Percentiles rank a stretch among this genome's conserved stretches.
Conservation (phyloP, 352 stramenopile genomes). For the Phytophthora sp. region DNA sequence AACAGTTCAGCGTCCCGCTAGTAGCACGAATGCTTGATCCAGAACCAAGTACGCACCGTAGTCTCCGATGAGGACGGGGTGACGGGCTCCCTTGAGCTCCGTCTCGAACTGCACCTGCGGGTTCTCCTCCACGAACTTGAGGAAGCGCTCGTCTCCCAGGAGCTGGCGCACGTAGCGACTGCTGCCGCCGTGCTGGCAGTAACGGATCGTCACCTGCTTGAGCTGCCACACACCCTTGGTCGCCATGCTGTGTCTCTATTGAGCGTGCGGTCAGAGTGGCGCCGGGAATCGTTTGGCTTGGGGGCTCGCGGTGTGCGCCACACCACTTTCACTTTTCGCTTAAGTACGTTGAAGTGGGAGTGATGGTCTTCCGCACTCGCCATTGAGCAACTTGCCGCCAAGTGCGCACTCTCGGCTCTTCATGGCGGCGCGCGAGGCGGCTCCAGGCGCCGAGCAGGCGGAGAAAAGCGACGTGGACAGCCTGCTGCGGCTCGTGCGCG, state of each 20-base stretch:
- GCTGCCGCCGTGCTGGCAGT: conserved; percentile 81
- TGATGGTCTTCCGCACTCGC: conserved; percentile 7
- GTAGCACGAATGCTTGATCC: neutral
- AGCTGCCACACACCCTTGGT: conserved; percentile 82
- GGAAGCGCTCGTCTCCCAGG: conserved; percentile 77
- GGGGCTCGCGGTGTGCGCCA: conserved; percentile 11
- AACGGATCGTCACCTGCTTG: conserved; percentile 82
- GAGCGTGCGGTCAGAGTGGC: conserved; percentile 19
- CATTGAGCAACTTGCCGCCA: neutral
- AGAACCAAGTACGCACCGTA: conserved; percentile 56
- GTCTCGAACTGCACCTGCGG: conserved; percentile 87
- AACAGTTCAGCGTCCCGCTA: neutral
- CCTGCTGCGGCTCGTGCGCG: conserved; percentile 47
- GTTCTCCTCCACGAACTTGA: conserved; percentile 88
- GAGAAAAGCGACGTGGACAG: conserved; percentile 62
- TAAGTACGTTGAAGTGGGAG: conserved; percentile 25
- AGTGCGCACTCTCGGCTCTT: neutral
- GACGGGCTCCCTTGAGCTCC: conserved; percentile 81
- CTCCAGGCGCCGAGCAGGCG: conserved; percentile 21
- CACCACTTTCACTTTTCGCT: neutral
- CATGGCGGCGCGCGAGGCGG: conserved; percentile 6
- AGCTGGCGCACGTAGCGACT: conserved; percentile 81
- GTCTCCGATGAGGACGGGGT: conserved; percentile 84
- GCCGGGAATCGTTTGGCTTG: conserved; percentile 20
- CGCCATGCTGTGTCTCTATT: conserved; percentile 48